Evolutionary conservation across 306 rosid genomes (phyloP), one percentile per base, ranked within the genome.

Genomic region (Medicago ruthenica): DNA sequence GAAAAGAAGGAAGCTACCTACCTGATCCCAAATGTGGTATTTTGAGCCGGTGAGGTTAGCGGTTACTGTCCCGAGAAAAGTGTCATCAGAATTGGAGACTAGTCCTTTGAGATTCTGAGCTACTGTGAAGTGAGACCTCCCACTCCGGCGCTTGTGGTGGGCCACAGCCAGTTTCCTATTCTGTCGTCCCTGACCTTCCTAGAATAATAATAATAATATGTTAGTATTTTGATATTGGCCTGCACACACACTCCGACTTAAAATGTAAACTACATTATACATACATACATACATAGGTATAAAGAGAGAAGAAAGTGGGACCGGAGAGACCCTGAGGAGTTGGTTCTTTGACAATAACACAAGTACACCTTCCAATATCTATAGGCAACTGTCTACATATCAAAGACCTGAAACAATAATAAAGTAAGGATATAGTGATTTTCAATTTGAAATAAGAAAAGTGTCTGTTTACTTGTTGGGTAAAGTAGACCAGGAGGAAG

Each of bases 401-500:
- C 86, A 94, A 81, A 21, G 95, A 87, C n/a, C n/a, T n/a, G n/a
- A n/a, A n/a, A n/a, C n/a, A n/a, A n/a, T n/a, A n/a, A n/a, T n/a
- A n/a, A n/a, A n/a, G n/a, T n/a, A n/a, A n/a, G n/a, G n/a, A n/a
- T n/a, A n/a, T n/a, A n/a, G n/a, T n/a, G n/a, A n/a, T n/a, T n/a
- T n/a, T n/a, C n/a, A n/a, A n/a, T n/a, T n/a, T n/a, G n/a, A n/a
- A n/a, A n/a, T n/a, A n/a, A n/a, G n/a, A n/a, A n/a, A n/a, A n/a
- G n/a, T n/a, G n/a, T n/a, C n/a, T n/a, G n/a, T n/a, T n/a, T n/a
- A n/a, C 96, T 84, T 89, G 66, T 90, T 92, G 2, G 98, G 96
- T 74, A 94, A 76, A 10, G 95, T 88, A n/a, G 96, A 85, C 98
- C 98, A 94, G 51, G 98, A 92, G 0, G 98, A 94, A 85, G 98